Percentiles rank a stretch among this genome's conserved stretches.
These are phyloP conservation scores for Parasarocladium wereldwijsianum DNA, from an alignment of 2,329 filamentous ascomycete species.

Conservation along the genomic window DNA sequence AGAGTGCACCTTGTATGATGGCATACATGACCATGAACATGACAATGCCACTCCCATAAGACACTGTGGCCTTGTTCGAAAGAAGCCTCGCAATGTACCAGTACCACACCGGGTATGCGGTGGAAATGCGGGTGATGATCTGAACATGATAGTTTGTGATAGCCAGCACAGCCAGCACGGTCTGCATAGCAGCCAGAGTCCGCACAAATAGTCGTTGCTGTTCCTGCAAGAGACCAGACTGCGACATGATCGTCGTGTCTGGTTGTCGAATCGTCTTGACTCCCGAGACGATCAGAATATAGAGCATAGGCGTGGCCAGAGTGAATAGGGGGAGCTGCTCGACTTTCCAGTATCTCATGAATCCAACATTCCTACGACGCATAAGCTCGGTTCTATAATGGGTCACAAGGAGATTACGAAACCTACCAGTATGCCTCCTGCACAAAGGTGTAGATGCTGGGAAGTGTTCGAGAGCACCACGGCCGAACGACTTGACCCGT, in stretches of 20 bases:
- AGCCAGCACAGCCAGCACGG: slow-evolving; percentile 55
- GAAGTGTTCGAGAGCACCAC: slow-evolving; percentile 63
- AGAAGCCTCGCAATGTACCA: slow-evolving; percentile 53
- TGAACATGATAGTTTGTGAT: slow-evolving; percentile 81
- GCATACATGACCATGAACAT: slow-evolving; percentile 70
- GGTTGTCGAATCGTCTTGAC: slow-evolving; percentile 19
- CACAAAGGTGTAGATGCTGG: slow-evolving; percentile 85
- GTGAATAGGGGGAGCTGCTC: slow-evolving; percentile 80
- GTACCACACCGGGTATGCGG: slow-evolving; percentile 83
- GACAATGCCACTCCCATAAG: slow-evolving; percentile 27
- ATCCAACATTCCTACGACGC: slow-evolving; percentile 63
- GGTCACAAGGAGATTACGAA: not conserved
- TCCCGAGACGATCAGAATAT: slow-evolving; percentile 45
- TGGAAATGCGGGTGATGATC: slow-evolving; percentile 79
- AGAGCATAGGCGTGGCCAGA: slow-evolving; percentile 65
- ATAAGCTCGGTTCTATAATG: not conserved
- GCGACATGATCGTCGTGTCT: slow-evolving; percentile 4
- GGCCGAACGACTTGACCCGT: slow-evolving; percentile 26
- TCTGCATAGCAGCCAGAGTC: slow-evolving; percentile 57
- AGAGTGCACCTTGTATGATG: slow-evolving; percentile 67
- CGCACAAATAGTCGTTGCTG: slow-evolving; percentile 20
- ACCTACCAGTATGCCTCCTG: slow-evolving; percentile 80
- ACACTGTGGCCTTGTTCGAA: slow-evolving; percentile 16
- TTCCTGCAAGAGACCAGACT: slow-evolving; percentile 5
- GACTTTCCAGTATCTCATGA: slow-evolving; percentile 79